Conservation (phyloP, 73 alveolate genomes). For the Symbiodinium natans region DNA sequence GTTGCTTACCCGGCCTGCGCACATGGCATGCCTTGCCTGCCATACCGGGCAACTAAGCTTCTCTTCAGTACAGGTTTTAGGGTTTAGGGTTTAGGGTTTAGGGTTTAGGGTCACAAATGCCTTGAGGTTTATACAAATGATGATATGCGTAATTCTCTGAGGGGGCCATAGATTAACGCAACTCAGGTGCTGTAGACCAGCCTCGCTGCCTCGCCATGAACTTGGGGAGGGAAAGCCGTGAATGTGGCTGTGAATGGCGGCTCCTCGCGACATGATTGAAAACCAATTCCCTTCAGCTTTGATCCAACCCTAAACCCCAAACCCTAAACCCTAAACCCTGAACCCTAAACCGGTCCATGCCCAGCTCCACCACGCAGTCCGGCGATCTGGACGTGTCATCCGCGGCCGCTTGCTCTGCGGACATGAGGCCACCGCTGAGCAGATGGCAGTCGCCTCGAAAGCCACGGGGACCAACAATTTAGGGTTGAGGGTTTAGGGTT, state of each 20-base stretch:
- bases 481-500: too few species aligned
- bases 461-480: too few species aligned
- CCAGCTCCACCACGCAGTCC: constrained; percentile 62
- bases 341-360: neutral
- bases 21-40: too few species aligned
- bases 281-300: neutral
- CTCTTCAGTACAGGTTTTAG: too few species aligned
- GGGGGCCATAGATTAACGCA: too few species aligned
- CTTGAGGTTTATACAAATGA: too few species aligned
- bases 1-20: too few species aligned
- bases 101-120: too few species aligned
- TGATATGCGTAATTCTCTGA: too few species aligned
- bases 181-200: neutral
- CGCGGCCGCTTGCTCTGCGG: constrained; percentile 73
- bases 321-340: neutral
- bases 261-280: neutral
- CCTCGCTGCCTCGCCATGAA: neutral
- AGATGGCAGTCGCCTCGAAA: constrained; percentile 76
- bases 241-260: neutral
- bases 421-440: constrained; percentile 63
- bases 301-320: neutral
- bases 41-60: too few species aligned
- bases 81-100: too few species aligned
- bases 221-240: neutral
- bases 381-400: constrained; percentile 64